Evolutionary conservation across 1,284 basidiomycete species (phyloP), one percentile per base, ranked within the genome.

Genomic region (Cerioporus squamosus): DNA sequence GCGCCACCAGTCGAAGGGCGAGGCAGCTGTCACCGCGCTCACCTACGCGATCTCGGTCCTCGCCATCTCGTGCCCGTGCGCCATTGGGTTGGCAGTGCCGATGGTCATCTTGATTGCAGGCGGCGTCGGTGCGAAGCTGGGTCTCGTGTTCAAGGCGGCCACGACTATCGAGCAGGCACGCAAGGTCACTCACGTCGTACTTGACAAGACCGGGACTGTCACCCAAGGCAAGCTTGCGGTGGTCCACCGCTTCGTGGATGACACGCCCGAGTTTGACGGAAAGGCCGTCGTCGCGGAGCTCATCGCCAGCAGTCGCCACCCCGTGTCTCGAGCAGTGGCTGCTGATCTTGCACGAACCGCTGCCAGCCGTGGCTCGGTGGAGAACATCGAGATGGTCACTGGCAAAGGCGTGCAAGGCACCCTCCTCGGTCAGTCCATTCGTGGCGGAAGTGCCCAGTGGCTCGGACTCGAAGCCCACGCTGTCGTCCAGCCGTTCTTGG

Each of bases 151-250:
- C 69, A 75, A 75, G 66, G 69, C 70, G n/a, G 66, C 72, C 5
- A 68, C 68, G 14, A 68, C 71, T 6, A 68, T 73, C 36, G 70
- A 79, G 57, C 55, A 61, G 18, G 72, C 72, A 24, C 68, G 68
- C 45, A 66, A 70, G 52, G 66, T 74, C 44, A 62, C 69, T 15
- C 70, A 76, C 44, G 71, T 74, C 40, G 77, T 77, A 4, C 78
- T 81, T 53, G 79, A 81, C 70, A 81, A 81, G 75, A 81, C 80
- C 0, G 79, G 79, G 0, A 80, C 80, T 2, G 72, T 79, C 44
- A 78, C 77, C 2, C 63, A 68, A 42, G 78, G 77, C 8, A 63
- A 69, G 33, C 69, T 79, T 40, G 53, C 70, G 0, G 73, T 77
- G 8, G 69, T 70, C 18, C 59, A 64, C 10, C 63, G 68, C 33